These are phyloP conservation scores for Suaeda aralocaspica DNA, from an alignment of 148 eudicot genomes.

Conservation along the genomic window DNA sequence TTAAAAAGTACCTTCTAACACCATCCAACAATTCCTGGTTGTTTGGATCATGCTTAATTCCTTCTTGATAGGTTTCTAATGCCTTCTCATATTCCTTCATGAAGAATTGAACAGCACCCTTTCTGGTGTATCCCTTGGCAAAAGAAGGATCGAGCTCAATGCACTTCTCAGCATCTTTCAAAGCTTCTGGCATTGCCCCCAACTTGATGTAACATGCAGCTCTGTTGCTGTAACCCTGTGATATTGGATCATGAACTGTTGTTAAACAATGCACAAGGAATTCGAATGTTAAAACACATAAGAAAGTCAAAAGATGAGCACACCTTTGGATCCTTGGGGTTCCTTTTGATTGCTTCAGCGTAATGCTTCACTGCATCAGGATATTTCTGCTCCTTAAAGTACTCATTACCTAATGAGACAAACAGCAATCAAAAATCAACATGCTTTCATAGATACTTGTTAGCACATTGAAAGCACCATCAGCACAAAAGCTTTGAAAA, in stretches of 20 bases:
- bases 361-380: conserved; percentile 92
- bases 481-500: neutral
- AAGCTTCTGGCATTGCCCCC: conserved; percentile 88
- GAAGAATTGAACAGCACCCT: conserved; percentile 88
- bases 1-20: conserved; percentile 51
- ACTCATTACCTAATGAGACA: conserved; percentile 62
- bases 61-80: conserved; percentile 88
- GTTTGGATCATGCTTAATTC: conserved; percentile 68
- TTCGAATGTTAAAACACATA: neutral
- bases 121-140: conserved; percentile 84
- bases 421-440: neutral
- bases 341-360: conserved; percentile 79
- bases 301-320: neutral
- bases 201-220: conserved; percentile 95
- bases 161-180: conserved; percentile 97
- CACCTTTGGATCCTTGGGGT: conserved; percentile 79
- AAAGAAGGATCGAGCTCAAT: conserved; percentile 94
- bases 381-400: conserved; percentile 75
- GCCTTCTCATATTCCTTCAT: conserved; percentile 97
- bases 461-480: neutral
- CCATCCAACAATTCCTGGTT: conserved; percentile 87
- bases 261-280: neutral
- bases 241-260: neutral
- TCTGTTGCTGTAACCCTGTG: conserved; percentile 83
- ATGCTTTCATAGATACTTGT: neutral